These are phyloP conservation scores for Sporothrix humicola DNA, from an alignment of 2,329 filamentous ascomycete species.

Conservation along the genomic window DNA sequence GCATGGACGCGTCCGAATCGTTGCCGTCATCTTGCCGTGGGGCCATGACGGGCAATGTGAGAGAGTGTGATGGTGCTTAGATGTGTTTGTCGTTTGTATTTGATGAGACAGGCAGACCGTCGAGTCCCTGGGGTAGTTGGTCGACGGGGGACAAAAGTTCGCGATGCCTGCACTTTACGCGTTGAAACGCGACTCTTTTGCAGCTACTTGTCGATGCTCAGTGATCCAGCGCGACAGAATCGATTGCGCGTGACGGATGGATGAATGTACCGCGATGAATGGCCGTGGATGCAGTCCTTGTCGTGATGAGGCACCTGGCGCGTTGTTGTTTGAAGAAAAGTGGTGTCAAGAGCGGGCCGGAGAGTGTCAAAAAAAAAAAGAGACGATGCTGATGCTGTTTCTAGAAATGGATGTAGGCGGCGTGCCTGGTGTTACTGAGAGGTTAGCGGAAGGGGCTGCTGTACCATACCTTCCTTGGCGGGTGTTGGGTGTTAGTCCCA, in stretches of 20 bases:
- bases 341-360: slow-evolving; percentile 16
- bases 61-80: not conserved
- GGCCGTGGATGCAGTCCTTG: not conserved
- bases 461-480: slow-evolving; percentile 9
- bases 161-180: slow-evolving; percentile 36
- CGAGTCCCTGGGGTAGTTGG: not conserved
- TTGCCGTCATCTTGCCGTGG: slow-evolving; percentile 50
- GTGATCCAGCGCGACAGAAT: slow-evolving; percentile 9
- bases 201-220: slow-evolving; percentile 14
- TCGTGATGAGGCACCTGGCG: not conserved
- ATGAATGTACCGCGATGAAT: not conserved
- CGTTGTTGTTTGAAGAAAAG: slow-evolving; percentile 22
- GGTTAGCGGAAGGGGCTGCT: slow-evolving; percentile 18
- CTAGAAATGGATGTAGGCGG: slow-evolving; percentile 24
- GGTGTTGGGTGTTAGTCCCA: slow-evolving; percentile 25
- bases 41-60: slow-evolving; percentile 29
- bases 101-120: not conserved
- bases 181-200: slow-evolving; percentile 34
- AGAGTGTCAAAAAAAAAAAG: slow-evolving; percentile 19
- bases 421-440: slow-evolving; percentile 9
- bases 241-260: slow-evolving; percentile 26
- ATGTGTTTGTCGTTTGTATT: not conserved
- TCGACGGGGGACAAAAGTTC: not conserved
- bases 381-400: slow-evolving; percentile 22
- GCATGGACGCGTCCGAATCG: slow-evolving; percentile 68